These are phyloP conservation scores for Borovskyia barvae DNA, from an alignment of 208 protist genomes.

Conservation along the genomic window DNA sequence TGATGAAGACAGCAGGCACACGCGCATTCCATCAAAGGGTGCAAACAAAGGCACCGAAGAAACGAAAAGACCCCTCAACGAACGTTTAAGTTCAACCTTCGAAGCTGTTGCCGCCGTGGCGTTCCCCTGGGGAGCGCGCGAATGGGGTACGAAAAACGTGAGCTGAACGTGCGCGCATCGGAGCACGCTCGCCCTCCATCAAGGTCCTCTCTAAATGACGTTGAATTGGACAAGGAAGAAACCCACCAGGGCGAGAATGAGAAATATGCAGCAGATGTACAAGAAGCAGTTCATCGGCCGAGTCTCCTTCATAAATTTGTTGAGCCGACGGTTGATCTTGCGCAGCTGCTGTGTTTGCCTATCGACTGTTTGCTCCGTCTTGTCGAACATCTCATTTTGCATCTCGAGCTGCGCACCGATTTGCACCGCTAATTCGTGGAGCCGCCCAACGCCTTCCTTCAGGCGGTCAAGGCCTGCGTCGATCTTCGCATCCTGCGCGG, in stretches of 20 bases:
- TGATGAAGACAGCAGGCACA: too few relatives aligned
- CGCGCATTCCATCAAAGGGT: too few relatives aligned
- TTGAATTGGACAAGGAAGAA: conserved; percentile 75
- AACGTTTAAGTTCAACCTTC: too few relatives aligned
- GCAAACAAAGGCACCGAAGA: too few relatives aligned
- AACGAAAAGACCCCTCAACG: too few relatives aligned
- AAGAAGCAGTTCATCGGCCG: conserved; percentile 66
- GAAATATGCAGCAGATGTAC: conserved; percentile 53
- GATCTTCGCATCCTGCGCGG: conserved; percentile 62
- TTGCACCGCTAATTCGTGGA: conserved; percentile 50
- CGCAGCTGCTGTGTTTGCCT: conserved; percentile 47
- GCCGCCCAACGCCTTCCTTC: conserved; percentile 48
- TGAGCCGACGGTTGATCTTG: conserved; percentile 50
- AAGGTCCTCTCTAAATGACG: conserved; percentile 39
- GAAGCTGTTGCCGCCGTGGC: too few relatives aligned
- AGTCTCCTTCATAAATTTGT: conserved; percentile 54
- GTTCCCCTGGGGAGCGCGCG: too few relatives aligned
- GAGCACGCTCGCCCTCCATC: too few relatives aligned
- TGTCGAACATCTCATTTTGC: conserved; percentile 67
- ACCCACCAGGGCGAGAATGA: conserved; percentile 58
- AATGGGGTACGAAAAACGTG: too few relatives aligned
- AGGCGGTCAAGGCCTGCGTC: conserved; percentile 56
- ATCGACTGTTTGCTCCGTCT: conserved; percentile 58
- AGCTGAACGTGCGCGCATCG: too few relatives aligned
- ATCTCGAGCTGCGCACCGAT: conserved; percentile 67